Evolutionary conservation across 495 filamentous ascomycete species (phyloP).

Genomic region (Xylaria nigripes): DNA sequence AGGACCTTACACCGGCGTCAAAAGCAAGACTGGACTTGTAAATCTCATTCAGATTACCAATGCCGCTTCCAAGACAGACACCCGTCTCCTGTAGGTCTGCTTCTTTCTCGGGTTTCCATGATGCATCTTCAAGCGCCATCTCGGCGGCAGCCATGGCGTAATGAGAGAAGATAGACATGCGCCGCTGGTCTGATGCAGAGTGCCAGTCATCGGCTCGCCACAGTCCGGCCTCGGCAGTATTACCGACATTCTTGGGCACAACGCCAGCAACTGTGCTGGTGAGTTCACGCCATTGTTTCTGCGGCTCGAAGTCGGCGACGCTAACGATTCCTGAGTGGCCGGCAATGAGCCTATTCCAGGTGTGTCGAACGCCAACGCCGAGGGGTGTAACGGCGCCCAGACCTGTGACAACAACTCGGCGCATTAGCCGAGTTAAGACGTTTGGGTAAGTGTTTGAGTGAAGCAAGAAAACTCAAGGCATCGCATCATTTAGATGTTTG

Average conservation of each 20-base stretch:
- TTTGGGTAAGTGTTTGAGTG: neutral
- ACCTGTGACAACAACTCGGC: constrained; percentile 91
- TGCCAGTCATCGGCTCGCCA: constrained; percentile 78
- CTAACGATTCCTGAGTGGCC: constrained; percentile 73
- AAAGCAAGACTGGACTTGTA: constrained; percentile 74
- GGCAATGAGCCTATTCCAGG: constrained; percentile 75
- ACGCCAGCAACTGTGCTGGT: constrained; percentile 79
- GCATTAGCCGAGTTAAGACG: constrained; percentile 46
- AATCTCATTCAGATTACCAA: constrained; percentile 85
- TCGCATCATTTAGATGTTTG: neutral
- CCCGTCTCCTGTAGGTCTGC: constrained; percentile 68
- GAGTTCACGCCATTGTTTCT: constrained; percentile 51
- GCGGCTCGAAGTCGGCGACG: constrained; percentile 47
- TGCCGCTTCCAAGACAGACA: constrained; percentile 90
- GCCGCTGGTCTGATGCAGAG: constrained; percentile 58
- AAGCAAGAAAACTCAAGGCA: neutral
- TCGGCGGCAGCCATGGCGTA: constrained; percentile 82
- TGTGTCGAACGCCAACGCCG: constrained; percentile 67
- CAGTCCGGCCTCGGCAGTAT: constrained; percentile 23
- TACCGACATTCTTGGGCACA: constrained; percentile 46
- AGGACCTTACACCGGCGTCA: constrained; percentile 55
- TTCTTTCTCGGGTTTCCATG: constrained; percentile 57
- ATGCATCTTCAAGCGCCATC: constrained; percentile 79
- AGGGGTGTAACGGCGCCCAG: constrained; percentile 88
- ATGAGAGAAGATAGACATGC: constrained; percentile 87